Percentiles rank a stretch among this genome's conserved stretches.
phyloP scores from a whole-genome alignment of 805 yeast genomes.

The Geotrichum ghanense region DNA sequence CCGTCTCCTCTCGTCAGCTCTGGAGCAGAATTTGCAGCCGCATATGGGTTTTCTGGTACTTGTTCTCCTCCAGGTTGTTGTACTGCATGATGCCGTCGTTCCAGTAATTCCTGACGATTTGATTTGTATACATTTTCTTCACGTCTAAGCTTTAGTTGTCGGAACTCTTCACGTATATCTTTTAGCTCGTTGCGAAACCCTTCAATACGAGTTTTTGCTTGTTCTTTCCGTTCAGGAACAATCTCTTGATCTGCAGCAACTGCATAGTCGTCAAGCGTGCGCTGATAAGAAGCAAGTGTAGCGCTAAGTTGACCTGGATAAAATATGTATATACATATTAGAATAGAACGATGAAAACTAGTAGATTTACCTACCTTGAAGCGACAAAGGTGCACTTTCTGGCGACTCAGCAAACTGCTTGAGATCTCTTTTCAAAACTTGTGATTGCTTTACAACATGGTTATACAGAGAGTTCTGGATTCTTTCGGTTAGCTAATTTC shows the following conservation, averaged over 20 bases:
- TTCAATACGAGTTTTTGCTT: constrained; percentile 48
- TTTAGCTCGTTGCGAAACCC: constrained; percentile 37
- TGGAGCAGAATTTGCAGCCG: not conserved
- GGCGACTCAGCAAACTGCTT: constrained; percentile 45
- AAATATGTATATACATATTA: not conserved
- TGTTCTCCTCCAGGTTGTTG: constrained; percentile 18
- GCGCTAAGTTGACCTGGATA: constrained; percentile 58
- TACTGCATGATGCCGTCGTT: constrained; percentile 31
- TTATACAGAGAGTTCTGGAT: constrained; percentile 71
- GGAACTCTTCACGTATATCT: constrained; percentile 40
- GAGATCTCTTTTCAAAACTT: constrained; percentile 57
- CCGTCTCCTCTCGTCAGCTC: constrained; percentile 42
- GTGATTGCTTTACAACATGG: constrained; percentile 81
- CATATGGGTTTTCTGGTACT: constrained; percentile 24
- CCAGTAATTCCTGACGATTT: constrained; percentile 43
- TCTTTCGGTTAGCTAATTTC: too few relatives aligned
- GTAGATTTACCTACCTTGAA: constrained; percentile 38
- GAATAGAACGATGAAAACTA: not conserved
- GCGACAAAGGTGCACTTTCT: constrained; percentile 58
- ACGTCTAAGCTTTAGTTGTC: constrained; percentile 41
- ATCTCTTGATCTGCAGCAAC: constrained; percentile 48
- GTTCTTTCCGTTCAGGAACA: constrained; percentile 40
- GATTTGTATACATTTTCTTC: constrained; percentile 39
- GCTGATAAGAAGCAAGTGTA: constrained; percentile 58
- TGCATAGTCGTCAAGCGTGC: constrained; percentile 64